These are phyloP conservation scores for Tetrastigma voinierianum DNA, from an alignment of 164 flowering plant species.

Conservation along the genomic window DNA sequence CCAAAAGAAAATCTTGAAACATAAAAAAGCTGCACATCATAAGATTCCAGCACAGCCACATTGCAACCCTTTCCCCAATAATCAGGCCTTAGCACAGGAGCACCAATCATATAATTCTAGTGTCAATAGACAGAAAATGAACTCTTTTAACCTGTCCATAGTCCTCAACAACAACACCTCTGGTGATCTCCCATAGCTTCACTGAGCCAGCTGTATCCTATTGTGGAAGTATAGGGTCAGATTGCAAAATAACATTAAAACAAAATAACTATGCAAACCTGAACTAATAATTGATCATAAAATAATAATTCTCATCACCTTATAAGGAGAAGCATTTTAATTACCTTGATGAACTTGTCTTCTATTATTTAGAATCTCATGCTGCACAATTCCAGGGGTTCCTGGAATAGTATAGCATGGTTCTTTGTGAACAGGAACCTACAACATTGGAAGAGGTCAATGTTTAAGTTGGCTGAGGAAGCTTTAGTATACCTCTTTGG, in stretches of 20 bases:
- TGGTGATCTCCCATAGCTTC: slow-evolving; percentile 95
- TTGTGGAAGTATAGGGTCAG: slow-evolving; percentile 5
- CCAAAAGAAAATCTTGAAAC: background rate
- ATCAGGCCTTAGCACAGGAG: no score
- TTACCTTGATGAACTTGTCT: slow-evolving; percentile 96
- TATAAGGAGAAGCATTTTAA: background rate
- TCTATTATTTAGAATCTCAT: slow-evolving; percentile 89
- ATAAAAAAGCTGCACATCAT: background rate
- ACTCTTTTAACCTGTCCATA: slow-evolving; percentile 72
- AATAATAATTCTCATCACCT: background rate
- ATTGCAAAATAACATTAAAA: slow-evolving; percentile 1
- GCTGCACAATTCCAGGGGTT: slow-evolving; percentile 79
- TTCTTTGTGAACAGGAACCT: slow-evolving; percentile 83
- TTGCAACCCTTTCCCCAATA: no score
- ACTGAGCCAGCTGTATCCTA: slow-evolving; percentile 89
- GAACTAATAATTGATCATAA: background rate
- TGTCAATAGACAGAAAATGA: background rate
- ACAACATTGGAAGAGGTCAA: slow-evolving; percentile 7
- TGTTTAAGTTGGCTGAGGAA: background rate
- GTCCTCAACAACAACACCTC: slow-evolving; percentile 82
- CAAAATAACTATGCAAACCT: background rate
- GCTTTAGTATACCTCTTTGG: background rate
- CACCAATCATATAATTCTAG: no score
- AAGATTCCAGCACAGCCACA: no score
- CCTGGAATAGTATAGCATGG: slow-evolving; percentile 76